Conservation (phyloP, 495 filamentous ascomycete genomes). For the Penicillium argentinense region DNA sequence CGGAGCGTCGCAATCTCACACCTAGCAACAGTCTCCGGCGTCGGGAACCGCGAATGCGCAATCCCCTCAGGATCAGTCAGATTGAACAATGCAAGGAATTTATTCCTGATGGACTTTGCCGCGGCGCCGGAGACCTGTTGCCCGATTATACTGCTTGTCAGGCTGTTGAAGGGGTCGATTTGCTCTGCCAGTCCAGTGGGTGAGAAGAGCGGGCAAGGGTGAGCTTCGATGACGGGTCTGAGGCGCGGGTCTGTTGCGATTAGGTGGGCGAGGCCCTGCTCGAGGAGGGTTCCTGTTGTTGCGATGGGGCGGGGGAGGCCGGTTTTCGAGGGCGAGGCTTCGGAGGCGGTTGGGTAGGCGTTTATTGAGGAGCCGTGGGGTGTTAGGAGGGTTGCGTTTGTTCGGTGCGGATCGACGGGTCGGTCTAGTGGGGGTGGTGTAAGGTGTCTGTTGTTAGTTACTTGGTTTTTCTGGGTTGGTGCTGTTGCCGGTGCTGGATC, state of each 20-base stretch:
- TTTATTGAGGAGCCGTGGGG: constrained; percentile 72
- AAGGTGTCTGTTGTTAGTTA: constrained; percentile 26
- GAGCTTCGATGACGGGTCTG: constrained; percentile 65
- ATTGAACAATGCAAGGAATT: constrained; percentile 79
- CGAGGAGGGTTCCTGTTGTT: constrained; percentile 71
- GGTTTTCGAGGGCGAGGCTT: constrained; percentile 60
- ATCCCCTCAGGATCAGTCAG: constrained; percentile 16
- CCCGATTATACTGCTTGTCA: constrained; percentile 84
- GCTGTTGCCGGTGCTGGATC: constrained; percentile 17
- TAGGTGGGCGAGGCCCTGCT: constrained; percentile 76
- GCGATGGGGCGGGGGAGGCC: constrained; percentile 49
- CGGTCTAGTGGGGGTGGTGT: constrained; percentile 51
- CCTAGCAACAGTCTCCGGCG: constrained; percentile 66
- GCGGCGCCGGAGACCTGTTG: constrained; percentile 95
- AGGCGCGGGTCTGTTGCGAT: constrained; percentile 74
- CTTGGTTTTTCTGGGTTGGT: constrained; percentile 16
- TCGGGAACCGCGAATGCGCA: constrained; percentile 60
- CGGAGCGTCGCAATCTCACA: constrained; percentile 64
- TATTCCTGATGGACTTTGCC: constrained; percentile 80
- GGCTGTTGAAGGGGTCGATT: constrained; percentile 82
- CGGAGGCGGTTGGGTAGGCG: constrained; percentile 48
- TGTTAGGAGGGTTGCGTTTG: constrained; percentile 77
- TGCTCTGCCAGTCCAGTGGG: constrained; percentile 77
- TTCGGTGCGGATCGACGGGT: constrained; percentile 61
- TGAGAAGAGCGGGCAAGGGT: constrained; percentile 78